A percentile compares a stretch with the other conserved stretches of the same genome.
These are phyloP conservation scores for Penicillium frequentans DNA, from an alignment of 2,329 filamentous ascomycete genomes.

Conservation along the genomic window DNA sequence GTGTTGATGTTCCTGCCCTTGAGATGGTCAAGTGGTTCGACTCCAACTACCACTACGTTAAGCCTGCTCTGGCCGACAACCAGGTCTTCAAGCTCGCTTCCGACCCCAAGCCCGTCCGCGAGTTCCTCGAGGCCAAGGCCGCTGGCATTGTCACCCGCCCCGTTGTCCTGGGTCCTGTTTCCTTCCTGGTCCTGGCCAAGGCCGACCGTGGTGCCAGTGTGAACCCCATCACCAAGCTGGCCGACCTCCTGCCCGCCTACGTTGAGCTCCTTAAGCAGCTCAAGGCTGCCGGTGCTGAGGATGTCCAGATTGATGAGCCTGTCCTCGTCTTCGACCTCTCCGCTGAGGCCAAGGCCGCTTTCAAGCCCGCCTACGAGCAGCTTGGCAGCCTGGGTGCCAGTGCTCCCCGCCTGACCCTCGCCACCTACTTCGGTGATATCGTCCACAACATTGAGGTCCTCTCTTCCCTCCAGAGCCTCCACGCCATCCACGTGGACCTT, in stretches of 20 bases:
- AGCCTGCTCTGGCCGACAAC: constrained; percentile 95
- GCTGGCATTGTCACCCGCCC: constrained; percentile 90
- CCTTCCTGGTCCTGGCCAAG: constrained; percentile 97
- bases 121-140: constrained; percentile 98
- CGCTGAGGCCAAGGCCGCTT: constrained; percentile 87
- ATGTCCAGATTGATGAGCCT: constrained; percentile 98
- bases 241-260: constrained; percentile 92
- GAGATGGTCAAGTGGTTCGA: constrained; percentile 99
- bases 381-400: constrained; percentile 69
- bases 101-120: constrained; percentile 87
- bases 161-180: constrained; percentile 92
- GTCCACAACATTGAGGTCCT: constrained; percentile 97
- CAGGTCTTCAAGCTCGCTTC: constrained; percentile 89
- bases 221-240: constrained; percentile 88
- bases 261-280: constrained; percentile 89
- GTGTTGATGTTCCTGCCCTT: constrained; percentile 83
- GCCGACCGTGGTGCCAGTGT: constrained; percentile 93
- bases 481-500: constrained; percentile 91
- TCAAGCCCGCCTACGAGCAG: constrained; percentile 97
- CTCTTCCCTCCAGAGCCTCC: constrained; percentile 68
- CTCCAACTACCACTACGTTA: constrained; percentile 98
- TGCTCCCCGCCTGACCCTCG: constrained; percentile 84
- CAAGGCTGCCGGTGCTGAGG: constrained; percentile 93
- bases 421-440: constrained; percentile 99
- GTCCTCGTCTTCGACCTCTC: constrained; percentile 93